Base-by-base conservation (phyloP, 148 eudicot genomes). In the Pharnaceum exiguum region DNA sequence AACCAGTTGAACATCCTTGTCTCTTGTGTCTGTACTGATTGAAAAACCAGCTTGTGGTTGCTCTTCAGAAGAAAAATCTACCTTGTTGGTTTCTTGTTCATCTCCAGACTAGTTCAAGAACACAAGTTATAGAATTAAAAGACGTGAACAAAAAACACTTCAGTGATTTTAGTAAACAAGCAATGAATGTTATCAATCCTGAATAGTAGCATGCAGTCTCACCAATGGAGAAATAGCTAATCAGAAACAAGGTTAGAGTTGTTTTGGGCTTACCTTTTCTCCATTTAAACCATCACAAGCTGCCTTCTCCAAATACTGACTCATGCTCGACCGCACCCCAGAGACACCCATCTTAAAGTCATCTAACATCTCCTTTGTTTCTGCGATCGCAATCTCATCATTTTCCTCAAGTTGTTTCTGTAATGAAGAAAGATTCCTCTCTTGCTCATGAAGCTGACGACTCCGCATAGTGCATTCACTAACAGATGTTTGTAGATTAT, bases 331-430 rank as follows among this genome's bases (percentile, higher is more conserved):
- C 53, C 55, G 68, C 17, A 82, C 67, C 21, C 58, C 49, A 42
- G 81, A 77, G 56, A 85, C 77, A 16, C 81, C 85, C 36, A 24
- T 13, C 53, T 68, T 75, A 28, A 82, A 66, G 78, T 82, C 79
- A 44, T 50, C 29, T 15, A 82, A 66, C 66, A 70, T 77, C 68
- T 79, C 83, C 22, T 62, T 70, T 11, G 83, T 66, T 55, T 65
- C 60, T 57, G 66, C 60, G 32, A 82, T 74, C 25, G 63, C 66
- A 52, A 43, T 46, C 46, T 71, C 68, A 21, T 79, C 75, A 43
- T 62, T 56, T 46, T 75, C 82, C 47, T 75, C 75, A 65, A 74
- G 49, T 47, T 73, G 69, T 46, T 21, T 64, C 59, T 76, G 63
- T 73, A 67, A 17, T 28, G 30, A 56, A 45, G 64, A 58, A 63